Conservation (phyloP, 768 basidiomycete genomes). For the Clitopilus passeckerianus region DNA sequence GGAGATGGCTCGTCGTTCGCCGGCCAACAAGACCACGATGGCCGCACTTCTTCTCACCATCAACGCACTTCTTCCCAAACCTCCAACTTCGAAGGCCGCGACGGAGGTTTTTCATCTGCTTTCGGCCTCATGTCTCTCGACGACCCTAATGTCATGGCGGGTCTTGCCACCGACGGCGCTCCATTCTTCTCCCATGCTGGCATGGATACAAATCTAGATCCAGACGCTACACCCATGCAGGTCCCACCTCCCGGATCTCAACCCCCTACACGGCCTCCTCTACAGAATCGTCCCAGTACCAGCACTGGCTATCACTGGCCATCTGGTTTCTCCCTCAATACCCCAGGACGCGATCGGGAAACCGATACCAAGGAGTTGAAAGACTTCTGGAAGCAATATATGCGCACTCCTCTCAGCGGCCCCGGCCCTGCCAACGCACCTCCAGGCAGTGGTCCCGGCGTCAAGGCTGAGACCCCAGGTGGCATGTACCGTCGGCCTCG, state of each 20-base stretch:
- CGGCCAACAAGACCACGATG: not conserved
- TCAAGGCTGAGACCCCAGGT: conserved; percentile 1
- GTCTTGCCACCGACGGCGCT: conserved; percentile 49
- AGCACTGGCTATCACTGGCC: not conserved
- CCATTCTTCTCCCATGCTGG: conserved; percentile 51
- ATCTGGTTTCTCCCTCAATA: conserved; percentile 1
- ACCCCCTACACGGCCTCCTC: not conserved
- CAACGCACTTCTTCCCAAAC: not conserved
- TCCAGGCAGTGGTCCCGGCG: not conserved
- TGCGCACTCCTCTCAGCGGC: conserved; percentile 59
- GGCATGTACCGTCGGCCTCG: conserved; percentile 31
- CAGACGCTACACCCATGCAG: conserved; percentile 10
- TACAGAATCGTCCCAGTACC: conserved; percentile 15
- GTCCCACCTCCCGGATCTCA: not conserved
- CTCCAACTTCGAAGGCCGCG: not conserved
- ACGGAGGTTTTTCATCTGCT: conserved; percentile 47
- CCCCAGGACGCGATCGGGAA: conserved; percentile 23
- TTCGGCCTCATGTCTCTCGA: conserved; percentile 78
- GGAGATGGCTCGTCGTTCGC: not conserved
- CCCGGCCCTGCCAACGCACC: conserved; percentile 15
- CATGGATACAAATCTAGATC: conserved; percentile 3
- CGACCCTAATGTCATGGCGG: conserved; percentile 63
- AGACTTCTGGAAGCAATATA: conserved; percentile 73
- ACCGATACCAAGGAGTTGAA: conserved; percentile 44
- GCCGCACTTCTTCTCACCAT: conserved; percentile 1